Conservation (phyloP, 108 stramenopile genomes). For the Pseudonitzschia pungens region DNA sequence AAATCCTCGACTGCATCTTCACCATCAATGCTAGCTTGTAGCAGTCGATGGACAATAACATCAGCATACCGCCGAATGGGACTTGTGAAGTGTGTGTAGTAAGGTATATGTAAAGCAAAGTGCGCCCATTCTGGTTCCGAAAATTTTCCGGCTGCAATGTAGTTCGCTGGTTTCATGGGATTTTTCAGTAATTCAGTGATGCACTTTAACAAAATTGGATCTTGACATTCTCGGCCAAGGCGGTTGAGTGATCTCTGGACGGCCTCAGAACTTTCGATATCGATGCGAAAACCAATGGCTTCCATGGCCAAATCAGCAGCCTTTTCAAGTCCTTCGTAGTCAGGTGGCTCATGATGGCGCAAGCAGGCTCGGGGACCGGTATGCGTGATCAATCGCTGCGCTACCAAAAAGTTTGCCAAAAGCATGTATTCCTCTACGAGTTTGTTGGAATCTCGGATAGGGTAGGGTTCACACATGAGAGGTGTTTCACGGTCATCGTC, state of each 20-base stretch:
- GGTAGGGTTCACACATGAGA: conserved; percentile 75
- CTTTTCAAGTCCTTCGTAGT: conserved; percentile 60
- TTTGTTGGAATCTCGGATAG: conserved; percentile 90
- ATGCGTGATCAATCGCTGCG: conserved; percentile 87
- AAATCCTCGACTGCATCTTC: conserved; percentile 60
- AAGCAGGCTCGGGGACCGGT: conserved; percentile 76
- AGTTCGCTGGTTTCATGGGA: conserved; percentile 91
- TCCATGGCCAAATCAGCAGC: conserved; percentile 66
- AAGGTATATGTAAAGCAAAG: conserved; percentile 95
- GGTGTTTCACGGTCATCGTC: conserved; percentile 90
- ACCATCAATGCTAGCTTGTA: conserved; percentile 87
- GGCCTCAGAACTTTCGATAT: conserved; percentile 55
- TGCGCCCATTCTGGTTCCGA: conserved; percentile 71
- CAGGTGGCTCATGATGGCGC: conserved; percentile 71
- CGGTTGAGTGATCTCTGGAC: conserved; percentile 81
- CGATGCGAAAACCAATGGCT: conserved; percentile 62
- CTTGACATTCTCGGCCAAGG: conserved; percentile 64
- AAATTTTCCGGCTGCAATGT: conserved; percentile 82
- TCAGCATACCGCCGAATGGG: conserved; percentile 97
- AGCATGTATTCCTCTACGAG: conserved; percentile 99
- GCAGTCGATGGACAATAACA: conserved; percentile 91
- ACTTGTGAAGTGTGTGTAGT: conserved; percentile 97
- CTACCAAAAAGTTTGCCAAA: conserved; percentile 95
- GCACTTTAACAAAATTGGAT: conserved; percentile 73
- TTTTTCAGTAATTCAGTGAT: conserved; percentile 83